A percentile compares a stretch with the other conserved stretches of the same genome.
These are phyloP conservation scores for Saturnispora hagleri DNA, from an alignment of 805 yeast genomes.

Conservation along the genomic window DNA sequence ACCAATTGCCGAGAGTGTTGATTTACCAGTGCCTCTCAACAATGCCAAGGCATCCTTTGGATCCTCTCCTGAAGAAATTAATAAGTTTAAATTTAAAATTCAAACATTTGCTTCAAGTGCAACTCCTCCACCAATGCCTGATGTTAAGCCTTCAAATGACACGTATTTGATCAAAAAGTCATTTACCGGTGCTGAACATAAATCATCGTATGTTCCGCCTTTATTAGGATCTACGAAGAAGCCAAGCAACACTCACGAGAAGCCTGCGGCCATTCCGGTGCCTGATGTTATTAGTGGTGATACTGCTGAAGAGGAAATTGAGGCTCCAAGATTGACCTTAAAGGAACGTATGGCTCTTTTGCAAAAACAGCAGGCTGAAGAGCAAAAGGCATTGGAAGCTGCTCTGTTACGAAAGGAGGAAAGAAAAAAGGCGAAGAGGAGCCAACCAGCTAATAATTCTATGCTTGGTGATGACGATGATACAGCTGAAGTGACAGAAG, in stretches of 20 bases:
- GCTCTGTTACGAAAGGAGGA: conserved; percentile 45
- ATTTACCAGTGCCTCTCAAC: not conserved
- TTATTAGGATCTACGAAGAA: conserved; percentile 15
- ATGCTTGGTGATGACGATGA: not conserved
- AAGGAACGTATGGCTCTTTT: conserved; percentile 80
- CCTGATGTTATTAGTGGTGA: conserved; percentile 18
- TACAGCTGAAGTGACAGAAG: not conserved
- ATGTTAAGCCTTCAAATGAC: conserved; percentile 19
- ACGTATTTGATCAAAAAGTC: conserved; percentile 44
- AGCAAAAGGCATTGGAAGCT: conserved; percentile 58
- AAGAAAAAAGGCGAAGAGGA: conserved; percentile 26
- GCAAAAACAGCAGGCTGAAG: conserved; percentile 74
- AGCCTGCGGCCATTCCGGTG: conserved; percentile 12
- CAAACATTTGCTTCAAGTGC: conserved; percentile 1
- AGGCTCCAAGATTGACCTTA: conserved; percentile 68
- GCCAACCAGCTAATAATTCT: conserved; percentile 3
- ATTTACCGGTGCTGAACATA: conserved; percentile 44
- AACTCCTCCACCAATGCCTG: conserved; percentile 23
- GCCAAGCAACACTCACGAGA: conserved; percentile 1
- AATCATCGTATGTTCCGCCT: conserved; percentile 51
- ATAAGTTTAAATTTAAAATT: conserved; percentile 2
- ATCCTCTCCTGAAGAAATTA: not conserved
- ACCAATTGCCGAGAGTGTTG: not conserved
- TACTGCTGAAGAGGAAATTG: conserved; percentile 34
- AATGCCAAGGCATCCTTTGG: not conserved